These are phyloP conservation scores for Tuber indicum DNA, from an alignment of 495 filamentous ascomycete genomes.

Conservation along the genomic window DNA sequence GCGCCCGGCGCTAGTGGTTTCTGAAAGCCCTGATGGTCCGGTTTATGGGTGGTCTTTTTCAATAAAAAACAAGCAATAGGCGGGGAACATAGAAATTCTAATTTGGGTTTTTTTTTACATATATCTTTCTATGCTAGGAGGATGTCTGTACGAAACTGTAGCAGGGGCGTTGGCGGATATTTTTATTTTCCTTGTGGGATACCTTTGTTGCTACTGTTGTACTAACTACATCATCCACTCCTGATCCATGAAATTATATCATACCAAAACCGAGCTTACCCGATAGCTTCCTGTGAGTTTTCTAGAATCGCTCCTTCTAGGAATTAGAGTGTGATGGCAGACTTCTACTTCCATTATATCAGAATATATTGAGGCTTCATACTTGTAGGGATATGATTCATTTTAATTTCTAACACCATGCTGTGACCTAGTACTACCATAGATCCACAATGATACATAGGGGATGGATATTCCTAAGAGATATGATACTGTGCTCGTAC, in stretches of 20 bases:
- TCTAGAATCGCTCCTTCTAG: neutral
- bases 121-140: neutral
- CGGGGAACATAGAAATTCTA: slow-evolving; percentile 5
- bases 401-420: neutral
- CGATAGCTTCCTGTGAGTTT: neutral
- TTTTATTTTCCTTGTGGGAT: slow-evolving; percentile 1
- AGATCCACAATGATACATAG: neutral
- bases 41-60: neutral
- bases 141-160: neutral
- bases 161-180: neutral
- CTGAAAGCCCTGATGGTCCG: slow-evolving; percentile 5
- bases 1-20: slow-evolving; percentile 40
- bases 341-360: neutral
- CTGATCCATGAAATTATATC: neutral
- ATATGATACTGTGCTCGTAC: neutral
- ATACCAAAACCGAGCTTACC: neutral
- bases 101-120: neutral
- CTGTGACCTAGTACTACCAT: neutral
- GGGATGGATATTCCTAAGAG: neutral
- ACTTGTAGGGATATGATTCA: neutral
- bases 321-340: neutral
- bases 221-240: neutral
- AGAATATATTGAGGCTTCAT: neutral
- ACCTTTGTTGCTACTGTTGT: neutral
- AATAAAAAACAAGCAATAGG: neutral